Conservation (phyloP, 257 asterid species). For the Leonotis leonurus region DNA sequence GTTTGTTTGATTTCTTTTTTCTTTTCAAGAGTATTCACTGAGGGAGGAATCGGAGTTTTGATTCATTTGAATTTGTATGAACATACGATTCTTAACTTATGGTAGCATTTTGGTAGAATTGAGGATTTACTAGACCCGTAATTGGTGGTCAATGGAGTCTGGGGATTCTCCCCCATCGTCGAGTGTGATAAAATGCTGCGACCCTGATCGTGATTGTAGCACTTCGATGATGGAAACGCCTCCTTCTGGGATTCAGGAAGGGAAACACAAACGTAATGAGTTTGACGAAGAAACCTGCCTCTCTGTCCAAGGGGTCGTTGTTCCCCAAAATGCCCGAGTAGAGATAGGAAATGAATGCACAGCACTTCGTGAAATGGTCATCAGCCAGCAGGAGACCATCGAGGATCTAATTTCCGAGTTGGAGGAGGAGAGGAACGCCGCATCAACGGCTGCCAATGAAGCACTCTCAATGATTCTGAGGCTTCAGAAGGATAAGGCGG, state of each 20-base stretch:
- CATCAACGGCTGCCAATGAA: slow-evolving; percentile 92
- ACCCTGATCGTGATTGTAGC: slow-evolving; percentile 38
- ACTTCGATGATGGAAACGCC: slow-evolving; percentile 40
- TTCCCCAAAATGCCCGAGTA: slow-evolving; percentile 66
- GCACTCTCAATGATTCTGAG: slow-evolving; percentile 96
- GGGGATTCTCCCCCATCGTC: slow-evolving; percentile 33
- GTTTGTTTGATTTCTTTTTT: not conserved
- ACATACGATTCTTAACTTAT: slow-evolving; percentile 13
- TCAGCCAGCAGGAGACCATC: slow-evolving; percentile 65
- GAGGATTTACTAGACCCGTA: slow-evolving; percentile 25
- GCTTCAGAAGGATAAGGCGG: slow-evolving; percentile 91
- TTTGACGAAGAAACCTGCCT: slow-evolving; percentile 36
- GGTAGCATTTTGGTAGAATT: slow-evolving; percentile 12
- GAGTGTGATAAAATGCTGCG: slow-evolving; percentile 49
- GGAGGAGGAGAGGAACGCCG: slow-evolving; percentile 95
- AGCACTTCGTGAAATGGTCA: slow-evolving; percentile 72
- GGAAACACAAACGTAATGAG: slow-evolving; percentile 55
- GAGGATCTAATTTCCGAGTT: slow-evolving; percentile 64
- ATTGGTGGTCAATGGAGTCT: slow-evolving; percentile 49
- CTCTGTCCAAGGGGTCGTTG: slow-evolving; percentile 33
- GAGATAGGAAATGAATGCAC: slow-evolving; percentile 72
- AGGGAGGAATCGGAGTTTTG: no score
- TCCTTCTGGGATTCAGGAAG: slow-evolving; percentile 48
- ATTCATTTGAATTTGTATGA: slow-evolving; percentile 4
- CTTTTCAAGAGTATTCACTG: no score